A percentile compares a stretch with the other conserved stretches of the same genome.
Conservation (phyloP, 1,139 yeast genomes). For the Suhomyces choctaworum region DNA sequence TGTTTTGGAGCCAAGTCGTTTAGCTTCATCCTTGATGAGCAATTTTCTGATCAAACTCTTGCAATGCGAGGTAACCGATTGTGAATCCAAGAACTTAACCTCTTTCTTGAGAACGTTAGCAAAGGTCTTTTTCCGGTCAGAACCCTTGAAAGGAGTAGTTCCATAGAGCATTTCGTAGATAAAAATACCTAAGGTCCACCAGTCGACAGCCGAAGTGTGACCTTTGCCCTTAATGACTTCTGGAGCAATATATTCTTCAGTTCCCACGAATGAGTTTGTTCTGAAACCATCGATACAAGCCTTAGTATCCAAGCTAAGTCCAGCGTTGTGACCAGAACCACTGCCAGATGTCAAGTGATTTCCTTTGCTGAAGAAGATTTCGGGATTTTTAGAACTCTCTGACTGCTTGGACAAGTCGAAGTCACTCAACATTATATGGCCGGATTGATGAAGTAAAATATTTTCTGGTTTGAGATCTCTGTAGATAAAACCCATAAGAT, state of each 20-base stretch:
- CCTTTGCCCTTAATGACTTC: conserved; percentile 97
- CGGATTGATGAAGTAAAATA: conserved; percentile 88
- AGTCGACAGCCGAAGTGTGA: conserved; percentile 95
- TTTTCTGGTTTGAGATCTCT: conserved; percentile 96
- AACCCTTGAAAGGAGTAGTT: conserved; percentile 93
- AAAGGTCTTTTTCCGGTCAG: conserved; percentile 83
- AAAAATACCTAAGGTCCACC: conserved; percentile 98
- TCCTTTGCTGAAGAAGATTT: conserved; percentile 36
- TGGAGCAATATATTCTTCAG: conserved; percentile 97
- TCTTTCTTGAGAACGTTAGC: conserved; percentile 84
- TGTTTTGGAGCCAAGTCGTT: conserved; percentile 83
- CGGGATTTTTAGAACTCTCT: conserved; percentile 63
- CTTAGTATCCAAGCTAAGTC: conserved; percentile 73
- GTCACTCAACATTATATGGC: conserved; percentile 96
- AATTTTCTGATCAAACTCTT: conserved; percentile 77
- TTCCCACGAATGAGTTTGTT: conserved; percentile 96
- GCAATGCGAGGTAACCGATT: conserved; percentile 68
- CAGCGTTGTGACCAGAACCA: conserved; percentile 18
- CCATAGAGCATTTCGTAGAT: conserved; percentile 94
- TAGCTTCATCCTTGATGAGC: conserved; percentile 82
- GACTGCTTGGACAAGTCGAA: conserved; percentile 94
- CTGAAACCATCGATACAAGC: conserved; percentile 94
- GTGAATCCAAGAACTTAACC: conserved; percentile 64
- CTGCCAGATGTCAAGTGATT: conserved; percentile 23
- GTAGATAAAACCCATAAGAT: conserved; percentile 93